Evolutionary conservation across 805 yeast genomes (phyloP).

Genomic region (Isabelozyma rhagii): DNA sequence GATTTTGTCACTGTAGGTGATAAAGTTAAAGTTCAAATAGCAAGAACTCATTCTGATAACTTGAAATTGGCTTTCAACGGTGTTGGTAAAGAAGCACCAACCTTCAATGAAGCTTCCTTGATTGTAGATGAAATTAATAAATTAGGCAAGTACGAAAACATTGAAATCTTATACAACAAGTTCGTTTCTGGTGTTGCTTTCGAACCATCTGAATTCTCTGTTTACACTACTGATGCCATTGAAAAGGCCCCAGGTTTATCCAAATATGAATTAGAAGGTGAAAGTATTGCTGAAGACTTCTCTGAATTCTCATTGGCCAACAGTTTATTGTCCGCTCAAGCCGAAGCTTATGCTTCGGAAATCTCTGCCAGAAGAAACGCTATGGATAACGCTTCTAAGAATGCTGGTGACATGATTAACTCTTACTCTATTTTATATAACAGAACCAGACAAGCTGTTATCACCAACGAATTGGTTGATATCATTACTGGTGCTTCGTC

Average conservation of each 20-base stretch:
- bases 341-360: slow-evolving; percentile 98
- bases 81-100: slow-evolving; percentile 96
- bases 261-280: slow-evolving; percentile 72
- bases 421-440: slow-evolving; percentile 95
- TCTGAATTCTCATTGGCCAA: slow-evolving; percentile 89
- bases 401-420: slow-evolving; percentile 98
- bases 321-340: slow-evolving; percentile 85
- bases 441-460: slow-evolving; percentile 99
- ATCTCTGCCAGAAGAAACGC: slow-evolving; percentile 98
- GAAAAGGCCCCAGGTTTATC: slow-evolving; percentile 82
- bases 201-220: slow-evolving; percentile 71
- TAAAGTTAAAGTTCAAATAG: slow-evolving; percentile 83
- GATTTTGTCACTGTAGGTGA: slow-evolving; percentile 92
- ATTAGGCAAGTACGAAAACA: slow-evolving; percentile 67
- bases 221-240: slow-evolving; percentile 67
- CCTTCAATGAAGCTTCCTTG: slow-evolving; percentile 83
- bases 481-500: slow-evolving; percentile 99
- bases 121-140: slow-evolving; percentile 80
- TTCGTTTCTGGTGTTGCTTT: slow-evolving; percentile 86
- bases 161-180: slow-evolving; percentile 83
- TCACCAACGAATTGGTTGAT: slow-evolving; percentile 98
- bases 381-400: slow-evolving; percentile 99
- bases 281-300: slow-evolving; percentile 65
- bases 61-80: slow-evolving; percentile 80
- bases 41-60: slow-evolving; percentile 72